phyloP scores from a whole-genome alignment of 352 stramenopile genomes.

The Pythium sp. region DNA sequence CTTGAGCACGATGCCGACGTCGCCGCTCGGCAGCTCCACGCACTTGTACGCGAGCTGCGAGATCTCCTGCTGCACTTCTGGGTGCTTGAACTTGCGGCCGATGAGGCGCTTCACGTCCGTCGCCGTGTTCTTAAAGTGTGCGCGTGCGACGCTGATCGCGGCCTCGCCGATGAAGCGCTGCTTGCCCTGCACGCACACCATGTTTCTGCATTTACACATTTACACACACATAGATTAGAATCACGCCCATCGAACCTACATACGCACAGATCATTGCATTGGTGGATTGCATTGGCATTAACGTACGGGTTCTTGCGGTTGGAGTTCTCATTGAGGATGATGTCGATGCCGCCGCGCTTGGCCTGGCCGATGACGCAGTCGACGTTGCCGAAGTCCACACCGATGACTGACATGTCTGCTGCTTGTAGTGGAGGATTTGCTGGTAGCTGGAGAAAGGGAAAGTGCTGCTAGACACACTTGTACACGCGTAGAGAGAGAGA shows the following conservation, averaged over 20 bases:
- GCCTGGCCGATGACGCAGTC: conserved; percentile 96
- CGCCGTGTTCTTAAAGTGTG: conserved; percentile 98
- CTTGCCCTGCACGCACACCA: conserved; percentile 87
- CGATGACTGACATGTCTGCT: conserved; percentile 93
- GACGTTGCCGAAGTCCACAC: conserved; percentile 96
- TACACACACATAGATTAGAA: neutral
- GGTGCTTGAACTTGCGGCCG: conserved; percentile 95
- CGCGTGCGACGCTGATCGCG: conserved; percentile 87
- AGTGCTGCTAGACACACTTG: neutral
- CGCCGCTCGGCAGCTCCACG: conserved; percentile 83
- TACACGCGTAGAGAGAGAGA: neutral
- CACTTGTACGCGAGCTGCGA: conserved; percentile 89
- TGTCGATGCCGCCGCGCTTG: conserved; percentile 96
- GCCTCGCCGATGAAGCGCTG: conserved; percentile 94
- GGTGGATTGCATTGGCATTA: neutral
- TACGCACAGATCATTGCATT: neutral
- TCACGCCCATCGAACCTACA: neutral
- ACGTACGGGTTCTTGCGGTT: conserved; percentile 97
- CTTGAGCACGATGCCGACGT: conserved; percentile 88
- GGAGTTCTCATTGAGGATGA: conserved; percentile 99
- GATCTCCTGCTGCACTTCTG: conserved; percentile 95
- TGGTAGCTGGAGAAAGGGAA: conserved; percentile 13
- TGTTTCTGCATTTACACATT: conserved; percentile 37
- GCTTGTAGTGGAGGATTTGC: neutral
- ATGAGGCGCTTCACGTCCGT: conserved; percentile 97